Evolutionary conservation across 495 filamentous ascomycete species (phyloP).

Genomic region (Thozetella sp.): DNA sequence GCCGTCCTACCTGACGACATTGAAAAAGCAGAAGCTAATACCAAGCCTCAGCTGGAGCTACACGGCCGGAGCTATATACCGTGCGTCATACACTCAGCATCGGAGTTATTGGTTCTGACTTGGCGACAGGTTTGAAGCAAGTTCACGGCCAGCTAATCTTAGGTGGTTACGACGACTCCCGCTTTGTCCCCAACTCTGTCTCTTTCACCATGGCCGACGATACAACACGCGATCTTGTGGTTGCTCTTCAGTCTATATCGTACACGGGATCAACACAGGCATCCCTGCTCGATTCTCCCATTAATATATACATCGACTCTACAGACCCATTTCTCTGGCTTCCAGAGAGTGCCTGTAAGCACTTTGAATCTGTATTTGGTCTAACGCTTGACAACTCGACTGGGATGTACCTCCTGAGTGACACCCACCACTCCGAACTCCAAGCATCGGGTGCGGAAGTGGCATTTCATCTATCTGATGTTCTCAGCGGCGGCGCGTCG

Average conservation of each 20-base stretch:
- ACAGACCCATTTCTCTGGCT: slow-evolving; percentile 57
- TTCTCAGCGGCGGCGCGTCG: slow-evolving; percentile 35
- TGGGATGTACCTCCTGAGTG: slow-evolving; percentile 51
- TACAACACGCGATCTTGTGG: slow-evolving; percentile 48
- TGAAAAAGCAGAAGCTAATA: slow-evolving; percentile 46
- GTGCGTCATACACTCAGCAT: slow-evolving; percentile 17
- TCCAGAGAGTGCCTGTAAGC: slow-evolving; percentile 49
- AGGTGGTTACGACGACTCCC: slow-evolving; percentile 56
- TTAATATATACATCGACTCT: slow-evolving; percentile 53
- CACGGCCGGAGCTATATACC: slow-evolving; percentile 59
- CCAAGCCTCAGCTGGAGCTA: slow-evolving; percentile 56
- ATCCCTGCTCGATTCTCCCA: slow-evolving; percentile 30
- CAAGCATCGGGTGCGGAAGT: slow-evolving; percentile 46
- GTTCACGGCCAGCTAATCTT: slow-evolving; percentile 55
- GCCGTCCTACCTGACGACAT: slow-evolving; percentile 47
- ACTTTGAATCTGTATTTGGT: slow-evolving; percentile 55
- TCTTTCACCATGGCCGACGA: slow-evolving; percentile 51
- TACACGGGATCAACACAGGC: slow-evolving; percentile 27
- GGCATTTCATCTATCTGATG: slow-evolving; percentile 48
- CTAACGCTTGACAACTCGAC: slow-evolving; percentile 43
- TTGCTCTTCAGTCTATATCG: slow-evolving; percentile 48
- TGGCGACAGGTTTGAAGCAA: slow-evolving; percentile 37
- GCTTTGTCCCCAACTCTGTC: slow-evolving; percentile 48
- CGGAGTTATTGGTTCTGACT: background rate
- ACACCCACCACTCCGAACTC: slow-evolving; percentile 37